Evolutionary conservation across 257 asterid species (phyloP).

Genomic region (Scutellaria galericulata): DNA sequence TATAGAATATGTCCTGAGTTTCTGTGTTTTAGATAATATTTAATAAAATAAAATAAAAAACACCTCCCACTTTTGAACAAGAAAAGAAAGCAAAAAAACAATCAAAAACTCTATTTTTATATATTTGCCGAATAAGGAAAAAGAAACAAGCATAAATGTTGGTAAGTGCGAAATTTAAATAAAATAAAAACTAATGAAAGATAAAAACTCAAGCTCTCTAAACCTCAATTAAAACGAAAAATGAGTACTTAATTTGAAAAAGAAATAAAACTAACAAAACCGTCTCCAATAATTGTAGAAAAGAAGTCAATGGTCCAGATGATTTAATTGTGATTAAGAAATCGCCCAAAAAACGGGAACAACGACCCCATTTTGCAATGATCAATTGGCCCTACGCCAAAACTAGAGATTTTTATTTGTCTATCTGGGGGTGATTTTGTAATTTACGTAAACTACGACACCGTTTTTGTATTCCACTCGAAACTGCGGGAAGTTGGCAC

Average conservation of each 20-base stretch:
- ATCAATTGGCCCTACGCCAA: constrained; percentile 29
- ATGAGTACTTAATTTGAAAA: constrained; percentile 11
- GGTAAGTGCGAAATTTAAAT: no score
- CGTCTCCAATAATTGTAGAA: constrained; percentile 20
- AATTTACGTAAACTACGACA: constrained; percentile 34
- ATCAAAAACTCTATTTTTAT: no score
- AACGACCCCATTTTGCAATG: constrained; percentile 27
- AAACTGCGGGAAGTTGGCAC: constrained; percentile 53
- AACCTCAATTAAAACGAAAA: background rate
- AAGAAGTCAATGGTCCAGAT: constrained; percentile 32
- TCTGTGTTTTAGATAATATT: no score
- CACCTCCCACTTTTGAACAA: no score
- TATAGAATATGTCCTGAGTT: no score
- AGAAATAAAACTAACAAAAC: constrained; percentile 37
- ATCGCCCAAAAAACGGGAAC: constrained; percentile 11
- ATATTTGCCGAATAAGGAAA: no score
- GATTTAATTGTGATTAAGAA: constrained; percentile 19
- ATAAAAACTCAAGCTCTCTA: no score
- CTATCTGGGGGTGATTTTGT: constrained; percentile 26
- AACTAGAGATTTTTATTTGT: background rate
- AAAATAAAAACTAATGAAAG: no score
- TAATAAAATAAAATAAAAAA: no score
- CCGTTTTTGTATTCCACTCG: constrained; percentile 39
- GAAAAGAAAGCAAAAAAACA: no score
- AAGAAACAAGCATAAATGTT: no score